These are phyloP conservation scores for Aspergillus viridinutans DNA, from an alignment of 2,329 filamentous ascomycete species.

Conservation along the genomic window DNA sequence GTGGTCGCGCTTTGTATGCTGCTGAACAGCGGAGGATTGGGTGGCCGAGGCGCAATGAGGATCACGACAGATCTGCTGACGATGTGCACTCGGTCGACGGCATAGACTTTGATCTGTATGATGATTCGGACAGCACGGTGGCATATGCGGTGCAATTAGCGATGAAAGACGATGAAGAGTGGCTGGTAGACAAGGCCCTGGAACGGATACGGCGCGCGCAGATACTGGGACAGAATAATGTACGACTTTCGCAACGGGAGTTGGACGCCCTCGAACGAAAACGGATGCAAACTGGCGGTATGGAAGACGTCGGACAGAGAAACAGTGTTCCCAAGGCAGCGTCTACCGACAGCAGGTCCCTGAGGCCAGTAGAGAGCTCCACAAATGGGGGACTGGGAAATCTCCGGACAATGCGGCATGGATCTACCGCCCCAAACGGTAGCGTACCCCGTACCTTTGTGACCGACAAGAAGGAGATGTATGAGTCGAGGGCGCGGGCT, in stretches of 20 bases:
- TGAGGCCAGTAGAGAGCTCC: constrained; percentile 21
- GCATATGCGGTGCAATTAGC: constrained; percentile 50
- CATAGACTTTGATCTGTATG: constrained; percentile 50
- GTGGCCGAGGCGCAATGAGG: constrained; percentile 33
- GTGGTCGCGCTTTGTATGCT: constrained; percentile 17
- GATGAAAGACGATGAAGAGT: constrained; percentile 65
- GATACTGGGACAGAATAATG: constrained; percentile 69
- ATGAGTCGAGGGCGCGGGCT: constrained; percentile 45
- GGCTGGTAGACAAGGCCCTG: constrained; percentile 71
- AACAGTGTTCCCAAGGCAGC: constrained; percentile 9
- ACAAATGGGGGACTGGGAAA: constrained; percentile 9
- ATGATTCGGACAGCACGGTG: constrained; percentile 46
- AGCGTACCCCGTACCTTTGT: constrained; percentile 30
- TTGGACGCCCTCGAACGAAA: constrained; percentile 73
- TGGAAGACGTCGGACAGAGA: constrained; percentile 15
- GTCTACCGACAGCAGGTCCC: constrained; percentile 9
- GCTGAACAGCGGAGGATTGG: constrained; percentile 21
- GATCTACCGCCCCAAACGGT: constrained; percentile 9
- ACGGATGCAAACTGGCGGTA: constrained; percentile 49
- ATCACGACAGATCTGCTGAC: constrained; percentile 47
- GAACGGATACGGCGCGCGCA: constrained; percentile 75
- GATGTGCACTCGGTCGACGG: constrained; percentile 43
- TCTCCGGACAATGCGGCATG: constrained; percentile 18
- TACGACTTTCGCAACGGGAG: constrained; percentile 75
- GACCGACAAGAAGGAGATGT: constrained; percentile 37